Percentiles rank a stretch among this genome's conserved stretches.
These are phyloP conservation scores for Penicillium steckii DNA, from an alignment of 495 filamentous ascomycete genomes.

Conservation along the genomic window DNA sequence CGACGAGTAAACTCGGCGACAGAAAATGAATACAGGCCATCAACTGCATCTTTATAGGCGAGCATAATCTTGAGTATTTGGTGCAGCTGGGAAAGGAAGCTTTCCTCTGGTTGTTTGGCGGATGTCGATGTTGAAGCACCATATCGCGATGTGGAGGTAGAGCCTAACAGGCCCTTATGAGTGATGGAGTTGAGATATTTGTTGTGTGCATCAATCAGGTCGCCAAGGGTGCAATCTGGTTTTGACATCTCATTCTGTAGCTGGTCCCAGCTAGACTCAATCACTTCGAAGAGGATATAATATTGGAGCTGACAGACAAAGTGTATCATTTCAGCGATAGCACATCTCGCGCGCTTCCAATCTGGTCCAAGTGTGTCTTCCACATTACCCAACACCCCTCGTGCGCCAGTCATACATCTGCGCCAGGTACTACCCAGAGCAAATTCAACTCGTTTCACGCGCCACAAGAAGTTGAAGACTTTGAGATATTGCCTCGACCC, in stretches of 20 bases:
- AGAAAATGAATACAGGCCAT: conserved; percentile 89
- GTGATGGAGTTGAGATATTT: conserved; percentile 92
- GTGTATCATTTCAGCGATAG: conserved; percentile 95
- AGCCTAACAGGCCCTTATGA: conserved; percentile 90
- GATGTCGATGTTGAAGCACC: conserved; percentile 39
- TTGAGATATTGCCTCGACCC: conserved; percentile 95
- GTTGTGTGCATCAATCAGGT: conserved; percentile 88
- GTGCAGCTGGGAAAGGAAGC: conserved; percentile 87
- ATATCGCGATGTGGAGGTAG: conserved; percentile 45
- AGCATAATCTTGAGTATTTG: conserved; percentile 95
- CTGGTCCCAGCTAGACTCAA: conserved; percentile 89
- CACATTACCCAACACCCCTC: conserved; percentile 84
- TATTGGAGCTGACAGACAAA: conserved; percentile 97
- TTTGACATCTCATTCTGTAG: conserved; percentile 76
- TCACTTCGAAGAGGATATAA: conserved; percentile 98
- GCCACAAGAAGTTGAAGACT: conserved; percentile 99
- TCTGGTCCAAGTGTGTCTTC: conserved; percentile 72
- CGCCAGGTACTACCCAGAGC: conserved; percentile 87
- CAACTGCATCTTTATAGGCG: conserved; percentile 86
- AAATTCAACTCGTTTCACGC: conserved; percentile 96
- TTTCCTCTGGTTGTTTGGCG: conserved; percentile 62
- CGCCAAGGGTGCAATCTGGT: conserved; percentile 86
- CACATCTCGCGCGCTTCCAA: conserved; percentile 87
- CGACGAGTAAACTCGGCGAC: conserved; percentile 90
- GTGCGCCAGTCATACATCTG: conserved; percentile 91